A percentile compares a stretch with the other conserved stretches of the same genome.
phyloP scores from a whole-genome alignment of 2,329 filamentous ascomycete genomes.

The Cytospora paraplurivora region DNA sequence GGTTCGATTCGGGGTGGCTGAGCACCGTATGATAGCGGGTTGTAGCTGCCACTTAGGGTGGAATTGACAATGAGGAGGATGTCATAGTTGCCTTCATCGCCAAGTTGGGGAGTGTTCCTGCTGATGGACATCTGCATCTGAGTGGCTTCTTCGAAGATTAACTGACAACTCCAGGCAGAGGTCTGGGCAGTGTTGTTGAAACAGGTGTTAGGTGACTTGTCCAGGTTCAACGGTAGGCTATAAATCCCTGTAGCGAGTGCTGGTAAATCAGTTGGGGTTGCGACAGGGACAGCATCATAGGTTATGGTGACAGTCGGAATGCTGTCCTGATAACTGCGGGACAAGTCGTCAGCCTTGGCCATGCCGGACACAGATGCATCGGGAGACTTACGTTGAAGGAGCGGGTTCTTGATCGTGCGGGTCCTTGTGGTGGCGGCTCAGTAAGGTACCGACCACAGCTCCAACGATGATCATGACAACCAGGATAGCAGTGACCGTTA shows the following conservation, averaged over 20 bases:
- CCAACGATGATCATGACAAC: conserved; percentile 59
- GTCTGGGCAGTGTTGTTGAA: conserved; percentile 56
- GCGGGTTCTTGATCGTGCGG: conserved; percentile 30
- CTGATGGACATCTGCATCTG: conserved; percentile 43
- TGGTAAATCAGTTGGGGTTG: conserved; percentile 53
- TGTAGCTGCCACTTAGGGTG: conserved; percentile 36
- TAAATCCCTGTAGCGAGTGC: conserved; percentile 58
- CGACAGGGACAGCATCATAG: conserved; percentile 54
- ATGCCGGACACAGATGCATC: background rate
- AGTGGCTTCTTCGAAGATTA: conserved; percentile 49
- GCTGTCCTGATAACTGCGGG: conserved; percentile 29
- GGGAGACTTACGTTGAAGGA: conserved; percentile 33
- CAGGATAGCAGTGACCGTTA: conserved; percentile 51
- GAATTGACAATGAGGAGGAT: conserved; percentile 44
- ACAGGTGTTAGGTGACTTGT: conserved; percentile 56
- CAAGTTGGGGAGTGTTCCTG: conserved; percentile 33
- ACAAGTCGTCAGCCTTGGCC: conserved; percentile 23
- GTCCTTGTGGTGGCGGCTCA: conserved; percentile 40
- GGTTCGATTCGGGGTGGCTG: conserved; percentile 50
- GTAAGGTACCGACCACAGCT: conserved; percentile 55
- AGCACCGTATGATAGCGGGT: conserved; percentile 52
- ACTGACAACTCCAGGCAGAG: conserved; percentile 65
- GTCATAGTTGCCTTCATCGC: conserved; percentile 42
- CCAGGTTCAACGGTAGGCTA: conserved; percentile 55
- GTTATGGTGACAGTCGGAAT: conserved; percentile 41